Base-by-base conservation (phyloP, 1,284 basidiomycete genomes). In the Cryptococcus sp. region DNA sequence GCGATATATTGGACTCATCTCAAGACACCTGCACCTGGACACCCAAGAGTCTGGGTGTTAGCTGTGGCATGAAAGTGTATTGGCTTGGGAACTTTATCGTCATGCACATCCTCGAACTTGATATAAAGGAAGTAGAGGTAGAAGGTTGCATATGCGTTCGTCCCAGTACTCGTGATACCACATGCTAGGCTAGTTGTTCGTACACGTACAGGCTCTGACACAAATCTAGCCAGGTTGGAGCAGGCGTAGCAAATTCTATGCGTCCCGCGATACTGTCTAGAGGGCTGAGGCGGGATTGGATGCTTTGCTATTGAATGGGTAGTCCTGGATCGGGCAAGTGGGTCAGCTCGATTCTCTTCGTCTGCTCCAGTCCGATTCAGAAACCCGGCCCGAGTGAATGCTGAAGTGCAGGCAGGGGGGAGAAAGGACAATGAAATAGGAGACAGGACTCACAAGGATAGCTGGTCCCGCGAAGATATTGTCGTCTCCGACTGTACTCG, bases 391-490 rank as follows among this genome's bases (percentile, higher is more conserved):
- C n/a, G n/a, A n/a, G n/a, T n/a, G n/a, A n/a, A n/a, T n/a, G n/a
- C n/a, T n/a, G n/a, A n/a, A n/a, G n/a, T n/a, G n/a, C n/a, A n/a
- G n/a, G n/a, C n/a, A n/a, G n/a, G n/a, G n/a, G n/a, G n/a, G n/a
- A n/a, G n/a, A n/a, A n/a, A n/a, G n/a, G n/a, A n/a, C n/a, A n/a
- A n/a, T n/a, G n/a, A n/a, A n/a, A n/a, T n/a, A n/a, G n/a, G 29
- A 34, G 29, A 25, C 17, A 11, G 3, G 23, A 52, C 62, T 58
- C 57, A 62, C 48, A 34, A 66, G 46, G 58, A 73, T 67, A 54
- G 64, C 60, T 16, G 73, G 74, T 8, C 78, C 78, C 19, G 78
- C 78, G 48, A 79, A 61, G 26, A 76, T 78, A 67, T 70, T 73
- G 50, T 64, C 68, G 60, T 79, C 76, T 47, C 63, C 64, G 50